Evolutionary conservation across 164 flowering plant species (phyloP), one percentile per base, ranked within the genome.

Genomic region (Protea cynaroides): DNA sequence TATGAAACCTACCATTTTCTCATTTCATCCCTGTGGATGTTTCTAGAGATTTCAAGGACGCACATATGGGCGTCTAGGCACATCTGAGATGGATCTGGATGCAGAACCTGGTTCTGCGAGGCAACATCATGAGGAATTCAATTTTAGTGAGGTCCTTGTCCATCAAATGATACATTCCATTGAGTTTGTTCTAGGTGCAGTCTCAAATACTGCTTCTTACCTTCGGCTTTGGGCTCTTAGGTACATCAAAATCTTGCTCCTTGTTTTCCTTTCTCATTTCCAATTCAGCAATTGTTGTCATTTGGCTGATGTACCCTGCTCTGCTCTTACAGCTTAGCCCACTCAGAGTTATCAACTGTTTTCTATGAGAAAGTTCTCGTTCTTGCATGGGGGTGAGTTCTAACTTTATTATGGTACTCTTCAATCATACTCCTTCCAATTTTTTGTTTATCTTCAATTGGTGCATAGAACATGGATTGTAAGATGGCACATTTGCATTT

Each of bases 171-270:
- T 92, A 73, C 98, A 92, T 74, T 83, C 96, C 22, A 89, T 92
- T 63, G 98, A 92, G 71, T 92, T 92, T 71, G 85, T 92, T 58
- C 76, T 92, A 11, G 98, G 98, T 65, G 85, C 98, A 56, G 98
- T 92, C 71, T 92, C 98, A 65, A 92, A 92, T 70, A 92, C 98
- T 38, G 98, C 98, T 70, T 92, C 98, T 14, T 92, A 92, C 75
- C 96, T 92, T 71, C 90, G 98, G 56, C 87, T 92, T 8, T 92
- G 98, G 98, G 98, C 98, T 59, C 76, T 92, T 62, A 92, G 96
- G 96, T 85, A 76, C 25, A 18, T 61, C 51, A 50, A n/a, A 47
- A 0, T 23, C 22, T 65, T 64, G 12, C 56, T 19, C 29, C 53
- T 8, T n/a, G 8, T 61, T 64, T 64, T 34, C 5, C 37, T 15